Evolutionary conservation across 1,284 basidiomycete genomes (phyloP).

Genomic region (Cutaneotrichosporon sp.): DNA sequence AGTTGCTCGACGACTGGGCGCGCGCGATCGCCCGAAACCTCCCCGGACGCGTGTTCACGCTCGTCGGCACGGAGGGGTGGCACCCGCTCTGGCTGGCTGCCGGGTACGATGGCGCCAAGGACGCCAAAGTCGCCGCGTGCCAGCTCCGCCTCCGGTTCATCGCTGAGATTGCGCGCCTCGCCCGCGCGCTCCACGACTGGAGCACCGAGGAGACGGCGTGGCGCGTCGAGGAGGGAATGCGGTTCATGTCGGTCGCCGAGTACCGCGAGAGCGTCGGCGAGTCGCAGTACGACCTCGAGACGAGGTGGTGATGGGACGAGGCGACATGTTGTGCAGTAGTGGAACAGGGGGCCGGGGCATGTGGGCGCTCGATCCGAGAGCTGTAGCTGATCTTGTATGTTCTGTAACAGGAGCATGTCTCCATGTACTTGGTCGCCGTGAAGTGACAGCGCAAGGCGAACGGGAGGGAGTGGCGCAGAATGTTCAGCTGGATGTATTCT

Average conservation of each 20-base stretch:
- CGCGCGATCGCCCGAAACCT: conserved; percentile 1
- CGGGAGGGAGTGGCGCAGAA: not conserved
- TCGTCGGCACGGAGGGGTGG: not conserved
- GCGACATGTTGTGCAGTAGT: too few species aligned
- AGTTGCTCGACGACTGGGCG: conserved; percentile 1
- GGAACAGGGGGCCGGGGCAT: too few species aligned
- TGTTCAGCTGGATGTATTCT: not conserved
- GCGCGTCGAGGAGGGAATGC: not conserved
- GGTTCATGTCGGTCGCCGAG: not conserved
- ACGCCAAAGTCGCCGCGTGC: not conserved
- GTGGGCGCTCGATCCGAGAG: not conserved
- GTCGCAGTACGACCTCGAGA: conserved; percentile 1
- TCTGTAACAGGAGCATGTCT: not conserved
- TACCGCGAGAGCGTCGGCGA: not conserved
- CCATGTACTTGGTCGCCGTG: not conserved
- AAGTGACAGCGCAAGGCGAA: not conserved
- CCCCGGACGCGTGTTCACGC: not conserved
- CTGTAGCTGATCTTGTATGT: not conserved
- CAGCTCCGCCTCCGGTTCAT: not conserved
- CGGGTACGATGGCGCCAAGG: not conserved
- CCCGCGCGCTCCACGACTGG: not conserved
- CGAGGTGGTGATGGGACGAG: not conserved
- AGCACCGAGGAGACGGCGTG: not conserved
- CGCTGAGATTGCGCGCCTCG: not conserved
- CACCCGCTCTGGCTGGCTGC: conserved; percentile 4